Evolutionary conservation across 768 basidiomycete genomes (phyloP), one percentile per base, ranked within the genome.

Genomic region (Tremella fuciformis): DNA sequence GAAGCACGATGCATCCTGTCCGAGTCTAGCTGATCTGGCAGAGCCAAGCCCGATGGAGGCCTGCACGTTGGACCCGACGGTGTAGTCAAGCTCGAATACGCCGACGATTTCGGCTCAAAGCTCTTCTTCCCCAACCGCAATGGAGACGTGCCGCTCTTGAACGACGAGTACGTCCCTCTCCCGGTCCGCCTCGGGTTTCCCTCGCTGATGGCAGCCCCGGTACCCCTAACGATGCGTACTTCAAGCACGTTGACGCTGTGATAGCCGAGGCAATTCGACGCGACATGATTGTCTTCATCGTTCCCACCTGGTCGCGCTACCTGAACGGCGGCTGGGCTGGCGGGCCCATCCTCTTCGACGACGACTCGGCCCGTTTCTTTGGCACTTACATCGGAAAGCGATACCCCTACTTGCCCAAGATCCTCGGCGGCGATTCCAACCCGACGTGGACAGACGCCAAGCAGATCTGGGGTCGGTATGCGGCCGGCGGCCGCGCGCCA

Each of bases 221-320:
- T 34, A 24, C 39, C 29, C 64, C 60, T 9, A 65, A 65, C 44
- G 29, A 24, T 13, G 34, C n/a, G 15, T 65, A 65, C 53, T 65
- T 58, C 42, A 55, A 44, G n/a, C 56, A 50, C 29, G 46, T 65
- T 16, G 64, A 65, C 50, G 46, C 29, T 24, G 42, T 61, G 26
- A 52, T 58, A 19, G 18, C 16, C 13, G 26, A 18, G 19, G 60
- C 63, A 19, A 50, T 29, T 9, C 2, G 1, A 16, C 25, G 60
- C 8, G 63, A 56, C 13, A 53, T 64, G 22, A 34, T 37, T 0
- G 16, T 64, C 13, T 34, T 29, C 4, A 42, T 62, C 25, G 53
- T 55, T 6, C 64, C 64, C 2, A 53, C 60, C 13, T 65, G 64
- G 64, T 53, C 52, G 1, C 46, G 55, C n/a, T 65, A 65, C 39